Evolutionary conservation across 768 basidiomycete species (phyloP), one percentile per base, ranked within the genome.

Genomic region (Tulasnella sp.): DNA sequence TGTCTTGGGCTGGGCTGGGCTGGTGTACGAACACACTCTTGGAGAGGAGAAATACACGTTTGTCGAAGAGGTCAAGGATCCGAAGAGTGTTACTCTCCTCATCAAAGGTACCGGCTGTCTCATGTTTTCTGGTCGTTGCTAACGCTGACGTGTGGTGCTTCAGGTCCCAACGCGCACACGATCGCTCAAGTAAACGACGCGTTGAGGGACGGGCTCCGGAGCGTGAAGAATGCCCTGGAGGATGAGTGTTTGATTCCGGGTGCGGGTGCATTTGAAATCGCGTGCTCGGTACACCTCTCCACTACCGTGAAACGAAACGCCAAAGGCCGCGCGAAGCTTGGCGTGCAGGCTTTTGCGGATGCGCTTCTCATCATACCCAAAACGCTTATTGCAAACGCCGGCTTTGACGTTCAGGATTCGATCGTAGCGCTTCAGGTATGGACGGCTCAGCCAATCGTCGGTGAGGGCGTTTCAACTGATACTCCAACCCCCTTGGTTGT

Each of bases 1-100:
- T 52, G 77, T 90, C 32, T 82, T 99, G 49, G 96, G 96, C 31
- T 96, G 89, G 86, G 96, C 96, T 39, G 96, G 96, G 7, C 81
- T 98, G 61, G 91, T 99, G 29, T 99, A 99, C 73, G 96, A 99
- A 71, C 92, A 97, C 71, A 97, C 93, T 17, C 79, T 99, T 31
- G 96, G 96, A 62, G 96, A 99, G 72, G 96, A 99, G 67, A 99
- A 98, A 68, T 99, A 78, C 70, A 99, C 96, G 0, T 98, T 98
- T 67, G 75, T 99, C 55, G 96, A 98, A 70, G 88, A 99, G 62
- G 94, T 97, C 69, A 89, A 85, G 71, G 80, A 84, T 59, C 94
- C 96, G 27, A 93, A 88, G 76, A 85, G 83, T 57, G 96, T 97
- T 52, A 98, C 96, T 4, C 76, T 99, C 57, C 77, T 99, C 61